Evolutionary conservation across 805 yeast species (phyloP).

Genomic region (Kluyveromyces siamensis): DNA sequence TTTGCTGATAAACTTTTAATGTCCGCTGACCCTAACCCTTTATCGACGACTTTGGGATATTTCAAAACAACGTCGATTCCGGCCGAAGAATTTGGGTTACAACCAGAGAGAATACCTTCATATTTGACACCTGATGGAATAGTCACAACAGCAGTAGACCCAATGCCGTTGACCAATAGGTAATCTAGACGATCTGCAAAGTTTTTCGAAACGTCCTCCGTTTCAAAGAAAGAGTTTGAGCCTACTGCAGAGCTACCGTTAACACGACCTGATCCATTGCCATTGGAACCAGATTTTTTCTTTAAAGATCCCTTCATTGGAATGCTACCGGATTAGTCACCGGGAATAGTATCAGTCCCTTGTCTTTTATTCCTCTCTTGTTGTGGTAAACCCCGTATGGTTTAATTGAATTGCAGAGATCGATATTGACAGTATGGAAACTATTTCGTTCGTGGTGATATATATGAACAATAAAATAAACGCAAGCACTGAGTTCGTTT

Average conservation of each 20-base stretch:
- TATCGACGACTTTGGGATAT: constrained; percentile 37
- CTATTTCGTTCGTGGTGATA: background rate
- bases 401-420: background rate
- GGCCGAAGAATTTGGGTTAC: constrained; percentile 30
- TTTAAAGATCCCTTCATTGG: constrained; percentile 4
- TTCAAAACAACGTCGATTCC: constrained; percentile 51
- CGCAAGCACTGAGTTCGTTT: no score
- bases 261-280: background rate
- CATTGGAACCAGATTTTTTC: constrained; percentile 4
- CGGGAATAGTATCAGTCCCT: background rate
- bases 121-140: constrained; percentile 52
- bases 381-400: background rate
- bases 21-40: constrained; percentile 28
- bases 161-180: constrained; percentile 50
- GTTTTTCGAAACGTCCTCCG: constrained; percentile 22
- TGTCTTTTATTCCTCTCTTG: background rate
- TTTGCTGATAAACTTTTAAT: constrained; percentile 21
- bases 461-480: no score
- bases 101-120: constrained; percentile 49
- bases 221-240: constrained; percentile 14
- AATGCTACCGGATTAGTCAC: background rate
- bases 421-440: background rate
- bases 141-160: constrained; percentile 49
- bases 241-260: constrained; percentile 4
- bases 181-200: constrained; percentile 50